phyloP scores from a whole-genome alignment of 768 basidiomycete species.

The Chlorophyllum brunneum region DNA sequence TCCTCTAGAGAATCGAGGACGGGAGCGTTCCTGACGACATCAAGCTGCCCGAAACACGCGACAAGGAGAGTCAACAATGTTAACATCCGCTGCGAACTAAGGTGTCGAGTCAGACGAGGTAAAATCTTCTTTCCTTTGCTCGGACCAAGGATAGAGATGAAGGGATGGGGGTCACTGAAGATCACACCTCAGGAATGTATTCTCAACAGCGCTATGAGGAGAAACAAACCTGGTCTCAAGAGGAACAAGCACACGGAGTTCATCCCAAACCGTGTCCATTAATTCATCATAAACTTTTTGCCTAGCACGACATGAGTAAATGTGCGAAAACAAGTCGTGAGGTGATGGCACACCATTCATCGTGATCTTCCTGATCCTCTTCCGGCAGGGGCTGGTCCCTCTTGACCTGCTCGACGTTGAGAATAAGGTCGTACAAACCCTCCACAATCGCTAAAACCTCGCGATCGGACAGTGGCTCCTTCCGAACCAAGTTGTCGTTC shows the following conservation, averaged over 20 bases:
- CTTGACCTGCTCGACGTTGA: slow-evolving; percentile 82
- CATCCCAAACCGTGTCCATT: slow-evolving; percentile 75
- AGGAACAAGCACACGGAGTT: slow-evolving; percentile 82
- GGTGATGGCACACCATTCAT: slow-evolving; percentile 43
- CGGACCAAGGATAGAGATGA: slow-evolving; percentile 84
- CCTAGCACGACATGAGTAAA: slow-evolving; percentile 33
- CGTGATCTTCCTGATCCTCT: slow-evolving; percentile 40
- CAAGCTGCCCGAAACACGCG: slow-evolving; percentile 91
- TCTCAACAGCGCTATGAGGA: neutral
- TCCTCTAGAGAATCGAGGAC: slow-evolving; percentile 67
- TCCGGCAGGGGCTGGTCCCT: slow-evolving; percentile 72
- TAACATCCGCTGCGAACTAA: slow-evolving; percentile 74
- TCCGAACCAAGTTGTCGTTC: slow-evolving; percentile 60
- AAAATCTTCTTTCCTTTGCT: slow-evolving; percentile 93
- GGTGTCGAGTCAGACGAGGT: slow-evolving; percentile 82
- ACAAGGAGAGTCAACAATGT: slow-evolving; percentile 88
- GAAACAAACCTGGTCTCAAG: slow-evolving; percentile 80
- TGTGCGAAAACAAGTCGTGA: neutral
- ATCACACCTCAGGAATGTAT: neutral
- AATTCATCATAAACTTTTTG: slow-evolving; percentile 50
- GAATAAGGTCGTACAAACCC: slow-evolving; percentile 76
- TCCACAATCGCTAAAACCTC: slow-evolving; percentile 80
- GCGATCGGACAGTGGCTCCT: slow-evolving; percentile 74
- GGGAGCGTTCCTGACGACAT: slow-evolving; percentile 79
- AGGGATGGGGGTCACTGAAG: slow-evolving; percentile 87